Base-by-base conservation (phyloP, 164 flowering plant species). In the Akebia trifoliata region DNA sequence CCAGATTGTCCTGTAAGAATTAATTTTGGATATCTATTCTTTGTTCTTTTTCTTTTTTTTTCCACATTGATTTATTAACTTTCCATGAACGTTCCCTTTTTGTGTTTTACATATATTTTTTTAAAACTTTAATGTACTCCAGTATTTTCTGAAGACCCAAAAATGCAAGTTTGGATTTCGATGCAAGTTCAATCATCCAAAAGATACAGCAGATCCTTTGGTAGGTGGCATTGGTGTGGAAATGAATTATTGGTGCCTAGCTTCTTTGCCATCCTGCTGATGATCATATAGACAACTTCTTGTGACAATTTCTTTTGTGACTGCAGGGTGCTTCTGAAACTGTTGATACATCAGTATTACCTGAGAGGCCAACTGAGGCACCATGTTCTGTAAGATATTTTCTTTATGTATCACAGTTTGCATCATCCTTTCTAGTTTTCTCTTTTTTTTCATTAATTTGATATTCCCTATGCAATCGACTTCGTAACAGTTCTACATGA, bases 111-210 rank as follows among this genome's bases (percentile, higher is more conserved):
- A 46, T 50, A 7, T 24, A 35, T 28, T 12, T 54, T 17, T 26
- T 29, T n/a, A n/a, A n/a, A n/a, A n/a, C n/a, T 11, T 65, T 30
- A 45, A 40, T 61, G 37, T 54, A 56, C 48, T 69, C 37, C 88
- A 94, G 99, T 88, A 80, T 72, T 90, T 81, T 69, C 31, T 94
- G 80, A 94, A 94, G 82, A 94, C 99, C 46, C 86, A 80, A 68
- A 82, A 66, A 66, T 94, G 97, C 89, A 94, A 80, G 69, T 94
- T 80, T 70, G 99, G 97, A 39, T 55, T 52, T 37, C 85, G 67
- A 52, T 94, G 99, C 90, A 94, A 78, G 70, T 94, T 94, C 67
- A 94, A 94, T 74, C 99, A 94, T 74, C 99, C 97, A 24, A 78
- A 75, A 71, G 87, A 82, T 34, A 72, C 59, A 32, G 12, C 67